Conservation (phyloP, 306 rosid genomes). For the Canavalia gladiata region DNA sequence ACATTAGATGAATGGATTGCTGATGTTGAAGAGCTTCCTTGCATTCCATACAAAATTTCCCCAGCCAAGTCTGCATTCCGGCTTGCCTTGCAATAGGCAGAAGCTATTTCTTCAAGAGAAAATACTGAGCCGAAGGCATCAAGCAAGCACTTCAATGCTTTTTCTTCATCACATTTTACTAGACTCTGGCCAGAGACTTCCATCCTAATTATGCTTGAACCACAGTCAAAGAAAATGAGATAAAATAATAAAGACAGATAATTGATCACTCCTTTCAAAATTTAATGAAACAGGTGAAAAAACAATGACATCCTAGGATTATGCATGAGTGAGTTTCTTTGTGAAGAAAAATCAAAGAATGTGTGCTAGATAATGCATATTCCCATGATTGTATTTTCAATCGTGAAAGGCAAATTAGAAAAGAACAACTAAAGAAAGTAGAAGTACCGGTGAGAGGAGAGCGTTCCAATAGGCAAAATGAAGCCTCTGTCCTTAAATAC, state of each 20-base stretch:
- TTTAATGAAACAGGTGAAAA: neutral
- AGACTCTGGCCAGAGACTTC: conserved; percentile 58
- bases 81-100: conserved; percentile 78
- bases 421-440: neutral
- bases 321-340: conserved; percentile 4
- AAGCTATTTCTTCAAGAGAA: conserved; percentile 77
- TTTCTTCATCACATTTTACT: conserved; percentile 58
- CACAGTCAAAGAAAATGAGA: conserved; percentile 16
- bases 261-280: conserved; percentile 1
- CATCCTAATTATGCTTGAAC: conserved; percentile 52
- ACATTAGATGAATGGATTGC: conserved; percentile 41
- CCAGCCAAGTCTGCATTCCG: conserved; percentile 68
- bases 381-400: conserved; percentile 1
- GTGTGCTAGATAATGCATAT: neutral
- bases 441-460: neutral
- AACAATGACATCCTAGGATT: neutral
- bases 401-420: neutral
- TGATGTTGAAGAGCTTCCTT: conserved; percentile 53
- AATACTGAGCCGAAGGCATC: conserved; percentile 75
- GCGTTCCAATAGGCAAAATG: neutral
- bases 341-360: conserved; percentile 16
- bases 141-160: conserved; percentile 65
- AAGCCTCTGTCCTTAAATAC: neutral
- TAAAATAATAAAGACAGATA: neutral
- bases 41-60: conserved; percentile 64